Base-by-base conservation (phyloP, 148 eudicot species). In the Drosera capensis region DNA sequence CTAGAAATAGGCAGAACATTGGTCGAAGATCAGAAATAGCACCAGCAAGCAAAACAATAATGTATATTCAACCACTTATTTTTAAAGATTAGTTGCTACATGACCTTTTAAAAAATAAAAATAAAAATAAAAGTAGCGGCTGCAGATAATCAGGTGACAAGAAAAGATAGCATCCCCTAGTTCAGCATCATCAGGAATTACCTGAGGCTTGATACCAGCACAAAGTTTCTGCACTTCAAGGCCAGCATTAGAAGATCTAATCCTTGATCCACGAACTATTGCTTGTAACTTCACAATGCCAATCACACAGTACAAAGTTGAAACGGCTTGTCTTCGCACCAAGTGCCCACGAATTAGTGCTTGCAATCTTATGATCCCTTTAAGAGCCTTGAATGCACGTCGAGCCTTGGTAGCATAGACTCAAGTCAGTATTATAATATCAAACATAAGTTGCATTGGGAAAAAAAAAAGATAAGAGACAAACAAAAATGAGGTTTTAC, bases 281-380 rank as follows among this genome's bases (percentile, higher is more conserved):
- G 80, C 75, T 46, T 74, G 72, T 14, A 74, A 58, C 70, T 70
- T 74, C 51, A 74, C 72, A 44, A 74, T 60, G 37, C 75, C 70
- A 44, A 66, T 36, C 22, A 63, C 54, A 45, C 72, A 63, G 40
- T 58, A 40, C 30, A 74, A 55, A 51, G 80, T 70, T 40, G 80
- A 64, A 49, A 70, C 61, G 46, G 75, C 80, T 59, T 74, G 75
- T 63, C 80, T 52, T 46, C 80, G 56, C 50, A 74, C 80, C 48
- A 74, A 36, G 52, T 74, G 75, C 41, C 80, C 80, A 56, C 80
- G 80, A 56, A 74, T 63, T 29, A 74, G 70, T 42, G 80, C 80
- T 52, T 74, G 80, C 53, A 74, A 63, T 70, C 75, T 66, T 62
- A 74, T 74, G 30, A 74, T 74, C 43, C 80, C 80, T 67, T 63